A percentile compares a stretch with the other conserved stretches of the same genome.
phyloP scores from a whole-genome alignment of 768 basidiomycete species.

The Collybia nuda region DNA sequence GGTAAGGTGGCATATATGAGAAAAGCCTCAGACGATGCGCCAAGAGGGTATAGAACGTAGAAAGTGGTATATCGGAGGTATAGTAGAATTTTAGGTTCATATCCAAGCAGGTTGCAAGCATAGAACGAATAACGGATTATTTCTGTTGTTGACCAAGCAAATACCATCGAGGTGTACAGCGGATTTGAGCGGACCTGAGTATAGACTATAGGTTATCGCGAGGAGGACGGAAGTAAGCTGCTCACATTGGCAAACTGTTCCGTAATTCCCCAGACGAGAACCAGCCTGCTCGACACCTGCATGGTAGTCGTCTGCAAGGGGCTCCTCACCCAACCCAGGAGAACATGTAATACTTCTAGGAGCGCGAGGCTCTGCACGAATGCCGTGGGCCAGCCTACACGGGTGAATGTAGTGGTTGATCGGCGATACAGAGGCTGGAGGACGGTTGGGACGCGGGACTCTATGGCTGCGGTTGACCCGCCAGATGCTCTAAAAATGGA shows the following conservation, averaged over 20 bases:
- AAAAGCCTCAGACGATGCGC: conserved; percentile 88
- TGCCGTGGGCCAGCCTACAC: conserved; percentile 60
- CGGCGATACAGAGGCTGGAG: conserved; percentile 47
- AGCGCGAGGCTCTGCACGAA: conserved; percentile 83
- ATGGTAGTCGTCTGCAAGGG: conserved; percentile 71
- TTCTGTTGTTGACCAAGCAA: conserved; percentile 92
- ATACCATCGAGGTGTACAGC: conserved; percentile 85
- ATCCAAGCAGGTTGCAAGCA: conserved; percentile 59
- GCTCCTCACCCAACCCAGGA: conserved; percentile 77
- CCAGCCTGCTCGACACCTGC: conserved; percentile 81
- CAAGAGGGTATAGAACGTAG: conserved; percentile 90
- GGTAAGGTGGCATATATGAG: conserved; percentile 80
- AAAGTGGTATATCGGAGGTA: conserved; percentile 92
- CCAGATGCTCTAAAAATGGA: conserved; percentile 31
- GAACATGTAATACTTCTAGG: conserved; percentile 81
- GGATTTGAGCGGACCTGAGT: conserved; percentile 67
- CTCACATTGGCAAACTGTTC: conserved; percentile 62
- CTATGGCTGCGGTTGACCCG: conserved; percentile 22
- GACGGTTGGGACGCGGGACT: conserved; percentile 35
- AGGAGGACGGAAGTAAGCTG: conserved; percentile 7
- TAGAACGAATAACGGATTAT: conserved; percentile 92
- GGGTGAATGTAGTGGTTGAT: conserved; percentile 56
- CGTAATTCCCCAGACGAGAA: conserved; percentile 84
- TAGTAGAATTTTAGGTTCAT: conserved; percentile 50
- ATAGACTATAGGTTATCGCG: neutral